Evolutionary conservation across 169 alveolate genomes (phyloP).

Genomic region (Cryptosporidium parvum): DNA sequence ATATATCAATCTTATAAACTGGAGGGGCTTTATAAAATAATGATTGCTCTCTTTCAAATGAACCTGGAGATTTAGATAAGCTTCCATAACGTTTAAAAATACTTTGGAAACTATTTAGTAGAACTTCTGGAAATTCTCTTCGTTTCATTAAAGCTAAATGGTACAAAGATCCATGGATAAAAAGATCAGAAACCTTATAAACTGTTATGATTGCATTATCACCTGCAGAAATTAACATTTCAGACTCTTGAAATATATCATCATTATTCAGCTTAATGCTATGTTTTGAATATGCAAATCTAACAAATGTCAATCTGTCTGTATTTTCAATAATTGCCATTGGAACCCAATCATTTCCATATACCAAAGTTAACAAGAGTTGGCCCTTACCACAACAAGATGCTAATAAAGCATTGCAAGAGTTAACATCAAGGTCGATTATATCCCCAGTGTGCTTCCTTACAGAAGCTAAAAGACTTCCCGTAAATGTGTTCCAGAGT

Average conservation of each 20-base stretch:
- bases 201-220: constrained; percentile 63
- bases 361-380: constrained; percentile 6
- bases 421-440: constrained; percentile 81
- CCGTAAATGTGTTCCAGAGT: constrained; percentile 82
- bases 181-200: constrained; percentile 44
- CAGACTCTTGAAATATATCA: constrained; percentile 39
- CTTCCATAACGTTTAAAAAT: not conserved
- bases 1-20: constrained; percentile 51
- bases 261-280: not conserved
- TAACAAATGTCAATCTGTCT: constrained; percentile 46
- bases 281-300: constrained; percentile 68
- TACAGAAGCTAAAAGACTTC: constrained; percentile 81
- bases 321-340: constrained; percentile 48
- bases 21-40: constrained; percentile 46
- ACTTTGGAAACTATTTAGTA: constrained; percentile 6
- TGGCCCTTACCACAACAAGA: constrained; percentile 85
- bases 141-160: not conserved
- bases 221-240: constrained; percentile 46
- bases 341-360: constrained; percentile 66
- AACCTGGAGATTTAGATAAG: not conserved
- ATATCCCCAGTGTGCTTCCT: constrained; percentile 84
- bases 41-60: constrained; percentile 16
- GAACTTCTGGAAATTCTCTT: not conserved
- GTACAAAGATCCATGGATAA: constrained; percentile 35
- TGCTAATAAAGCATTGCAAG: constrained; percentile 81